Evolutionary conservation across 306 rosid species (phyloP), one percentile per base, ranked within the genome.

Genomic region (Begonia masoniana): DNA sequence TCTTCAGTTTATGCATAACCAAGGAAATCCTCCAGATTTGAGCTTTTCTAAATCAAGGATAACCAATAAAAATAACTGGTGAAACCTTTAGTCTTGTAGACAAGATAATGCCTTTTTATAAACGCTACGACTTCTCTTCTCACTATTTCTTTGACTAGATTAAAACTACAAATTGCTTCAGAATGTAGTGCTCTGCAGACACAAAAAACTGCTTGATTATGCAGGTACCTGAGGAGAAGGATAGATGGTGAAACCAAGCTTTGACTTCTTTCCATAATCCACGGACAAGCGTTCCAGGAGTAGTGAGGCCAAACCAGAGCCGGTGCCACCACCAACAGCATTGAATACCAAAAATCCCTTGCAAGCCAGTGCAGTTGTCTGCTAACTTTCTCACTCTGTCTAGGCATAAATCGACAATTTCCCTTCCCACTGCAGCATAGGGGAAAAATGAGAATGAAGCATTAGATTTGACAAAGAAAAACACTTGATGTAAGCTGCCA

Each of bases 301-400:
- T 17, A 79, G 70, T 51, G 93, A 79, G 26, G 84, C 93, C 62
- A 83, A 65, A 55, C 93, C 93, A 64, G 93, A 83, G 47, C 93
- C 93, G 49, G 93, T 83, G 59, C 93, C 93, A 52, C 93, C 93
- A 72, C 87, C 87, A 67, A 74, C 93, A 52, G 93, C 93, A 66
- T 65, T 83, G 65, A 83, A 76, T 57, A 83, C 79, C 76, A 79
- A 57, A 68, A 83, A 83, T 16, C 93, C 87, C 69, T 83, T n/a
- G n/a, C n/a, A n/a, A n/a, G n/a, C n/a, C n/a, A n/a, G n/a, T n/a
- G n/a, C n/a, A n/a, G n/a, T 74, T 83, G 51, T 83, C 93, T 10
- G 93, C 87, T 43, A 79, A 58, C 56, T 83, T 83, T 48, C 93
- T 62, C 23, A 79, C 66, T 15, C 87, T 72, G 48, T 83, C 76